phyloP scores from a whole-genome alignment of 2,329 filamentous ascomycete genomes.

The Domatiomyces globalis region DNA sequence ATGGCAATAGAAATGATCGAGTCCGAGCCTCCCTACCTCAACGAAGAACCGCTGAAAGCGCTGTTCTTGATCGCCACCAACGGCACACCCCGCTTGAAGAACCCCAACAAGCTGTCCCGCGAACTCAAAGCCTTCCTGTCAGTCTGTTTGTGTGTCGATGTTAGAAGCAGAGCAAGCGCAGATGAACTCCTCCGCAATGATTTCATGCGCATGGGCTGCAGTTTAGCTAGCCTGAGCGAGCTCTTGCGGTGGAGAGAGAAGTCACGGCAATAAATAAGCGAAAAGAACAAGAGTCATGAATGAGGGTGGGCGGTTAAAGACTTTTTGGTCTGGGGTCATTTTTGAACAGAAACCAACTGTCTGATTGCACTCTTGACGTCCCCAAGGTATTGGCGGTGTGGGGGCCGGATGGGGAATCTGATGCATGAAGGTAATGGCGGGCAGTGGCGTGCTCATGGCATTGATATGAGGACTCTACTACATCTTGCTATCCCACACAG shows the following conservation, averaged over 20 bases:
- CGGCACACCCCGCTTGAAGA: conserved; percentile 87
- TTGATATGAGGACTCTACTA: too few species aligned
- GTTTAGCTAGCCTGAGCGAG: conserved; percentile 66
- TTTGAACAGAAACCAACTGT: background rate
- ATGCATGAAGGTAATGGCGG: too few species aligned
- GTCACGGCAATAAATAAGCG: conserved; percentile 11
- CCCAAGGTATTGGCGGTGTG: too few species aligned
- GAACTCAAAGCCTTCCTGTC: conserved; percentile 95
- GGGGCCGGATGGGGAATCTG: too few species aligned
- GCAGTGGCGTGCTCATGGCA: too few species aligned
- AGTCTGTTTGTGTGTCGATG: conserved; percentile 91
- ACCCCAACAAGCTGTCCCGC: conserved; percentile 93
- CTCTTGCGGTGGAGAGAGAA: conserved; percentile 56
- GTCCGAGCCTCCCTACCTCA: conserved; percentile 91
- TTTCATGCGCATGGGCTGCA: conserved; percentile 86
- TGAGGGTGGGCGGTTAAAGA: background rate
- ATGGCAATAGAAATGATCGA: conserved; percentile 99
- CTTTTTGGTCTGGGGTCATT: background rate
- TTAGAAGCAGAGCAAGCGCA: conserved; percentile 84
- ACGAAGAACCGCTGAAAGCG: conserved; percentile 81
- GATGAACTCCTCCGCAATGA: conserved; percentile 82
- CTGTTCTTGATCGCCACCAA: conserved; percentile 95
- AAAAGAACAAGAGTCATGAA: background rate
- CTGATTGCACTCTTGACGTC: too few species aligned
- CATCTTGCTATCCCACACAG: too few species aligned